These are phyloP conservation scores for Eragrostis tef DNA, from an alignment of 202 grass and related monocot genomes.

Conservation along the genomic window DNA sequence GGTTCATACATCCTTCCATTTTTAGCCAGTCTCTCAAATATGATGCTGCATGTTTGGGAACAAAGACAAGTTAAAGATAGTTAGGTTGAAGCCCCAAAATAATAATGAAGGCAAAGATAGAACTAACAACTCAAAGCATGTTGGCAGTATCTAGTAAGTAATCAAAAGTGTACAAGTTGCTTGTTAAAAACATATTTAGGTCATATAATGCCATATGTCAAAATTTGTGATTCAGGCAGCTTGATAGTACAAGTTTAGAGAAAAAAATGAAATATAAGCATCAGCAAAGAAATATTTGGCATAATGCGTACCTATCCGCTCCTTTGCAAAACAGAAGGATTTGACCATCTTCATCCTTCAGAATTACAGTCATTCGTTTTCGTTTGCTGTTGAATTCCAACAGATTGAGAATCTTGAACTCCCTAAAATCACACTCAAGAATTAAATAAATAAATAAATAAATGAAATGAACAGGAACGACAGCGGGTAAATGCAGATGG, in stretches of 20 bases:
- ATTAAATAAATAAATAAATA: slow-evolving; percentile 40
- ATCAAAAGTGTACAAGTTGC: slow-evolving; percentile 27
- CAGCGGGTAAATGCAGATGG: slow-evolving; percentile 5
- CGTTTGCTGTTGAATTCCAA: slow-evolving; percentile 99
- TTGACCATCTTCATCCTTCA: slow-evolving; percentile 83
- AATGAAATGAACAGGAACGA: slow-evolving; percentile 35
- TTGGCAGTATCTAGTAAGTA: slow-evolving; percentile 14
- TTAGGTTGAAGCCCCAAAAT: slow-evolving; percentile 30
- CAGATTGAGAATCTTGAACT: slow-evolving; percentile 97
- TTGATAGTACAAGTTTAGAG: slow-evolving; percentile 26
- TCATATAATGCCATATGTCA: slow-evolving; percentile 28
- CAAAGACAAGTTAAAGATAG: slow-evolving; percentile 37
- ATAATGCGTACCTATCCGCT: slow-evolving; percentile 74
- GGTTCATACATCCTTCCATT: slow-evolving; percentile 74
- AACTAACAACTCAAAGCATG: slow-evolving; percentile 38
- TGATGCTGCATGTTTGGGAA: slow-evolving; percentile 61
- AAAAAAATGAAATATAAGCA: slow-evolving; percentile 17
- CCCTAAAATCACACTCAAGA: slow-evolving; percentile 55
- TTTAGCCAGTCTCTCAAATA: slow-evolving; percentile 98
- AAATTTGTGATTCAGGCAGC: slow-evolving; percentile 19
- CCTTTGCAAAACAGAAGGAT: slow-evolving; percentile 98
- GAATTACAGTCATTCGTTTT: slow-evolving; percentile 95
- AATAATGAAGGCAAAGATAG: background rate
- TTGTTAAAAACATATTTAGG: slow-evolving; percentile 30
- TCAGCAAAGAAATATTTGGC: slow-evolving; percentile 21